Base-by-base conservation (phyloP, 257 asterid species). In the Euphrasia confusa region DNA sequence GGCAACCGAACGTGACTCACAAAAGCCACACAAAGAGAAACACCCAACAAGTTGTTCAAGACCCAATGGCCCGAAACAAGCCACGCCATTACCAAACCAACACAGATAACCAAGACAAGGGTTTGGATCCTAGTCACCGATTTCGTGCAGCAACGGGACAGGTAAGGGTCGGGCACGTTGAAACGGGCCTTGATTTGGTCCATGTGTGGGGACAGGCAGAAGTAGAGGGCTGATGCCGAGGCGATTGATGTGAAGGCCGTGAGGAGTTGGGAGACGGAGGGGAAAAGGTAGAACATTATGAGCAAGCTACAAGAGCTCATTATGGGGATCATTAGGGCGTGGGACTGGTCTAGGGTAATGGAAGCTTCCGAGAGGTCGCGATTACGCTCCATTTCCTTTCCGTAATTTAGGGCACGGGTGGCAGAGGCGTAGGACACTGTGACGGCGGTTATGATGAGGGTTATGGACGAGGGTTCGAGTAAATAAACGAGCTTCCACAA, bases 1-100 rank as follows among this genome's bases (percentile, higher is more conserved):
- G 97, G 99, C 54, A 92, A 85, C 61, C 97, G 95, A 60, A 92
- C 94, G 68, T 92, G 99, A 82, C 99, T 89, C 63, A 92, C 99
- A 74, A 92, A 92, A 50, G 97, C 97, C 33, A 89, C 76, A 69
- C 99, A 89, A n/a, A 92, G 91, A 68, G 99, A 92, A 63, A 92
- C 77, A 37, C 97, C 99, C 86, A 92, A 54, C 69, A 92, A 55
- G 59, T 92, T 92, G 86, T 92, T 92, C 75, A 92, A 71, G 60
- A 92, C 70, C 99, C 99, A 92, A 70, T 89, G 82, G 54, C 97
- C 99, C 5, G 97, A 66, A 35, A 92, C 80, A 69, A 92, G 96
- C 99, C 99, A 89, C 3, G 85, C 66, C 13, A 74, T 74, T 28
- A 89, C 96, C 54, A 77, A 67, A 69, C 65, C 77, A 28, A 81